Percentiles rank a stretch among this genome's conserved stretches.
Conservation (phyloP, 2,329 filamentous ascomycete genomes). For the Scytalidium sp. region DNA sequence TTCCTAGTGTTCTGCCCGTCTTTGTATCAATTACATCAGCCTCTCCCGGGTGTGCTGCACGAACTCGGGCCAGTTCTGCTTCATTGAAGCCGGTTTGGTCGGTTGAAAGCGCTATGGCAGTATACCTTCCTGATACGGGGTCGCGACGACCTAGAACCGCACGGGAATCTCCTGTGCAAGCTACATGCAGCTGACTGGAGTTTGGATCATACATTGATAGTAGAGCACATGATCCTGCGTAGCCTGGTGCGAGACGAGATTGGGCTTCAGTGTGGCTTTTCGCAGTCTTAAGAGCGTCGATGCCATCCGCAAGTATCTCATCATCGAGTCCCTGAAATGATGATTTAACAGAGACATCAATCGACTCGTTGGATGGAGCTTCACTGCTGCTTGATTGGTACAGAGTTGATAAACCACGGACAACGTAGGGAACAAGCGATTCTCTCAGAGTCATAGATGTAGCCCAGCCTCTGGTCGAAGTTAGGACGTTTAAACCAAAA, state of each 20-base stretch:
- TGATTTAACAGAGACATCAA: slow-evolving; percentile 54
- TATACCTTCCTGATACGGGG: slow-evolving; percentile 41
- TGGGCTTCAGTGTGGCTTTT: slow-evolving; percentile 26
- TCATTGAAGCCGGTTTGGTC: slow-evolving; percentile 66
- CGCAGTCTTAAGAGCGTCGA: slow-evolving; percentile 29
- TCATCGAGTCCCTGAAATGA: slow-evolving; percentile 56
- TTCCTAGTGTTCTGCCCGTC: slow-evolving; percentile 59
- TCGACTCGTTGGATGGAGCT: slow-evolving; percentile 35
- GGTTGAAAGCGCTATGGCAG: slow-evolving; percentile 50
- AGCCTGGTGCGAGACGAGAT: slow-evolving; percentile 31
- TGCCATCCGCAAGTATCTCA: slow-evolving; percentile 43
- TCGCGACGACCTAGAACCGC: slow-evolving; percentile 30
- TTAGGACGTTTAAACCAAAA: no score
- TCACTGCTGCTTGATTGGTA: slow-evolving; percentile 15
- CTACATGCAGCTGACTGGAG: slow-evolving; percentile 53
- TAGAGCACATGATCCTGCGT: slow-evolving; percentile 60
- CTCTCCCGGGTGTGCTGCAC: slow-evolving; percentile 60
- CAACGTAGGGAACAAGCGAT: slow-evolving; percentile 40
- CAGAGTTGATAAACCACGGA: slow-evolving; percentile 30
- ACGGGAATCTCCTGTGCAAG: slow-evolving; percentile 59
- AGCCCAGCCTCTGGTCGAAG: slow-evolving; percentile 33
- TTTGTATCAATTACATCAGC: slow-evolving; percentile 43
- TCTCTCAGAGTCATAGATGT: slow-evolving; percentile 38
- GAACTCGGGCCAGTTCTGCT: slow-evolving; percentile 53
- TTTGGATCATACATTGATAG: slow-evolving; percentile 58